Evolutionary conservation across 257 asterid species (phyloP).

Genomic region (Nicotiana undulata): DNA sequence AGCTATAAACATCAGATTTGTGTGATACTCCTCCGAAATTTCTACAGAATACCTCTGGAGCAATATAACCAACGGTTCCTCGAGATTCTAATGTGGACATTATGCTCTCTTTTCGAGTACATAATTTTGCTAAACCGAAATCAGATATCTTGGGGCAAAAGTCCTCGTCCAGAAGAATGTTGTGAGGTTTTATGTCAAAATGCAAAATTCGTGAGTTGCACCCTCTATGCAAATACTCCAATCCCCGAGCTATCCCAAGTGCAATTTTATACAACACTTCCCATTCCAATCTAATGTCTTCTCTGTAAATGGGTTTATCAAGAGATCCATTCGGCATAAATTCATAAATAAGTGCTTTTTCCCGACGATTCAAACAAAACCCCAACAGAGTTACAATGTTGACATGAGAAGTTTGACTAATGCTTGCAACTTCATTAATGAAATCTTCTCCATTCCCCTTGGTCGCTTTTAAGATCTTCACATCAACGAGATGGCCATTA

Average conservation of each 20-base stretch:
- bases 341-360: conserved; percentile 24
- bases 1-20: conserved; percentile 26
- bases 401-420: conserved; percentile 21
- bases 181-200: conserved; percentile 29
- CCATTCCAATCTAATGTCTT: background rate
- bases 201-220: conserved; percentile 14
- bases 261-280: conserved; percentile 11
- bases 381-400: conserved; percentile 22
- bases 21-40: conserved; percentile 14
- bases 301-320: conserved; percentile 7
- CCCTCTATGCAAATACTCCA: conserved; percentile 24
- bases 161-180: conserved; percentile 16
- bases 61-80: conserved; percentile 24
- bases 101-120: conserved; percentile 1
- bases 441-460: conserved; percentile 22
- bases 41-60: conserved; percentile 19
- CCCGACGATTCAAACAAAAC: conserved; percentile 10
- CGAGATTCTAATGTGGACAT: conserved; percentile 10
- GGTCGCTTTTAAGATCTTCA: conserved; percentile 7
- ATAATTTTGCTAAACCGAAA: conserved; percentile 24
- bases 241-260: conserved; percentile 14
- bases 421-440: conserved; percentile 21
- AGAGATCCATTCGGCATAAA: conserved; percentile 32
- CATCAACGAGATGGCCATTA: conserved; percentile 10
- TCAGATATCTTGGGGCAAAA: conserved; percentile 24